Evolutionary conservation across 2,329 filamentous ascomycete genomes (phyloP), one percentile per base, ranked within the genome.

Genomic region (Periglandula ipomoeae): DNA sequence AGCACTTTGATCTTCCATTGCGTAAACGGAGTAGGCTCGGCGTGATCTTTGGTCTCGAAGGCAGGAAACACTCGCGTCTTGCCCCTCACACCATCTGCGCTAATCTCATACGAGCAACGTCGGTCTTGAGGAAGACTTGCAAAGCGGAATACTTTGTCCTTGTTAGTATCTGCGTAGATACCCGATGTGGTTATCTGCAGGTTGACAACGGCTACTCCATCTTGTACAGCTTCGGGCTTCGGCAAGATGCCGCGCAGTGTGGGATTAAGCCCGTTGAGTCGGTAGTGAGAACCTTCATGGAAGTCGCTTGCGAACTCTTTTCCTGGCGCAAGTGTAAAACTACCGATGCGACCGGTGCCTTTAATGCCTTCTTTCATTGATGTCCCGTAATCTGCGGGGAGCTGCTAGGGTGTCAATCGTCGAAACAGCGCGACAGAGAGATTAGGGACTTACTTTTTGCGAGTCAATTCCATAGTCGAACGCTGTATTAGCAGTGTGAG

Each of bases 1-100:
- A 27, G n/a, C 15, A 43, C 15, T 9, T 19, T 43, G 40, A 43
- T 30, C 40, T 43, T 43, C 40, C 40, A 43, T n/a, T 27, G 40
- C 9, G 40, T 30, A 15, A 43, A 32, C 3, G 40, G 40, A 15
- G 40, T 27, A 11, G 40, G 40, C 26, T 43, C 23, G 0, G 40
- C 40, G 15, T 43, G 40, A 10, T 43, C 0, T n/a, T 13, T 1
- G 11, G 23, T 22, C 8, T 43, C 40, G 23, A 27, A 43, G 8
- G 0, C 1, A 6, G 40, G 9, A 19, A 0, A 1, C 40, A 27
- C 23, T 4, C n/a, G 15, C 15, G 23, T 30, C 4, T 3, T 0
- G 24, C 23, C 23, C 40, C 40, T 27, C 7, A 5, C 17, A 17
- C 40, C 40, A 4, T 19, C 15, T 11, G 23, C 13, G 8, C 13